Evolutionary conservation across 2,329 filamentous ascomycete genomes (phyloP), one percentile per base, ranked within the genome.

Genomic region (Ascosphaera aggregata): DNA sequence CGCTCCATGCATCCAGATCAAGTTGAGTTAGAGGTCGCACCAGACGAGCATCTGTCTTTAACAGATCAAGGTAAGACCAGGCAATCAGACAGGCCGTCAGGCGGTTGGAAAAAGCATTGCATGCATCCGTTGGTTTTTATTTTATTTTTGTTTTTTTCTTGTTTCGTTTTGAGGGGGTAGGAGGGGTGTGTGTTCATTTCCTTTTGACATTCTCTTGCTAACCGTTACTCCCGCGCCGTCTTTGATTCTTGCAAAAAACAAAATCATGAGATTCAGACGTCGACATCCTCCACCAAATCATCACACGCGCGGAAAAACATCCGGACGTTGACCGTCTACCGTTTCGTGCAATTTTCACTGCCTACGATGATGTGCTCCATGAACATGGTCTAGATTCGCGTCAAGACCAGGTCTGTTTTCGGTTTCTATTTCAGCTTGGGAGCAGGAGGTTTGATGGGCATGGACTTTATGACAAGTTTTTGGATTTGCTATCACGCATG

Each of bases 381-480:
- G 63, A 72, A 45, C 63, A 79, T 60, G 76, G 73, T 40, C 62
- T 81, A 45, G 67, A 80, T 42, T 66, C 72, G n/a, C 73, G 80
- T 48, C 66, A 77, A 46, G 80, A 85, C 49, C 73, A 74, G 47
- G 71, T 78, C 47, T 76, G 84, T 49, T 73, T 82, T 45, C 71
- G 76, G 44, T 74, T 91, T 48, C 59, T 93, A 41, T 80, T 89
- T 53, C 76, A 76, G 49, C 72, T 93, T 52, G 78, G 80, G 39
- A 73, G 73, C 43, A 66, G 57, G 43, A 50, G 49, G 34, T 46
- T 71, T 48, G 64, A 65, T 41, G 67, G 68, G 36, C 56, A 66
- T 36, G 65, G 65, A 3, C 62, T 91, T 19, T 65, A 71, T 44
- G 70, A 76, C 42, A 78, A 76, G 47, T 85, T 89, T 48, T 68